Evolutionary conservation across 2,329 filamentous ascomycete genomes (phyloP).

Genomic region (Trichoderma afroharzianum): DNA sequence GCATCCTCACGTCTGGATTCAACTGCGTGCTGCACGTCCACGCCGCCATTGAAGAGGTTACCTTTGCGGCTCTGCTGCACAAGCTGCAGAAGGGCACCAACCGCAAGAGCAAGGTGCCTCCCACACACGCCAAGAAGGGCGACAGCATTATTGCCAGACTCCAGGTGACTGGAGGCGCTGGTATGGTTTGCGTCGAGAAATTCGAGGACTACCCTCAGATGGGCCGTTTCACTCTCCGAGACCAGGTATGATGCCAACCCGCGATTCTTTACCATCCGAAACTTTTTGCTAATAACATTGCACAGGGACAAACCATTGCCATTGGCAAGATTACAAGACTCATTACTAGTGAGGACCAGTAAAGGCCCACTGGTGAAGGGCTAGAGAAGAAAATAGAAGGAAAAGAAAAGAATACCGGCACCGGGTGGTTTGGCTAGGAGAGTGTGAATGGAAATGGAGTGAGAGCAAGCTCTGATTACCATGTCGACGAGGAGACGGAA

Average conservation of each 20-base stretch:
- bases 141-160: slow-evolving; percentile 88
- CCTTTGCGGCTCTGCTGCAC: slow-evolving; percentile 82
- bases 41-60: slow-evolving; percentile 95
- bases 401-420: background rate
- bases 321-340: slow-evolving; percentile 99
- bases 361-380: background rate
- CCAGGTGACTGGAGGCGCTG: slow-evolving; percentile 80
- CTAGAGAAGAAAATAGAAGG: background rate
- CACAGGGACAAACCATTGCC: slow-evolving; percentile 93
- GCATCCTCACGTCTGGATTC: slow-evolving; percentile 88
- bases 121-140: slow-evolving; percentile 80
- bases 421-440: background rate
- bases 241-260: slow-evolving; percentile 57
- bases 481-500: background rate
- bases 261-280: background rate
- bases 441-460: background rate
- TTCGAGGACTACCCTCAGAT: slow-evolving; percentile 97
- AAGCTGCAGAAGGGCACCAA: slow-evolving; percentile 93
- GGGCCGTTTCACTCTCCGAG: slow-evolving; percentile 84
- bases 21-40: slow-evolving; percentile 98
- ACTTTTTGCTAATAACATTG: background rate
- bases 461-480: background rate
- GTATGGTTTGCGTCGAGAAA: slow-evolving; percentile 84
- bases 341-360: slow-evolving; percentile 34
- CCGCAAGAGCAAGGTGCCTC: slow-evolving; percentile 88